Percentiles rank a stretch among this genome's conserved stretches.
Evolutionary conservation across 192 early-diverging fungal genomes (phyloP).

Genomic region (Funneliformis geosporum): DNA sequence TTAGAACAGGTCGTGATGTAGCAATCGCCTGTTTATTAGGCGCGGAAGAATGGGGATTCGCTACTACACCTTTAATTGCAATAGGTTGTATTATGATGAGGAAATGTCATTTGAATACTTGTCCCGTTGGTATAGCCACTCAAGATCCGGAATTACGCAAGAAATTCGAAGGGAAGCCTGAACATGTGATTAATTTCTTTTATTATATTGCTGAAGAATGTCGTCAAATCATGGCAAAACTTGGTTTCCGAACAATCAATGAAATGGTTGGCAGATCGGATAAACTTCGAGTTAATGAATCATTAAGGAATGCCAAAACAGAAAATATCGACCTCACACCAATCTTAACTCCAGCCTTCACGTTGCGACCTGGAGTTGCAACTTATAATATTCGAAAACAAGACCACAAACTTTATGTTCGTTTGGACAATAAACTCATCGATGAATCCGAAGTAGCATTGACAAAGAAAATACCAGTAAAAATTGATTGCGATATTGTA

Average conservation of each 20-base stretch:
- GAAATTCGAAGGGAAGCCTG: constrained; percentile 94
- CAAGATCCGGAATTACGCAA: constrained; percentile 92
- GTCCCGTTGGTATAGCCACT: constrained; percentile 96
- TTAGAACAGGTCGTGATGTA: constrained; percentile 96
- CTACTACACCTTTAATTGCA: constrained; percentile 96
- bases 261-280: constrained; percentile 97
- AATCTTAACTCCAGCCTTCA: constrained; percentile 86
- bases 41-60: constrained; percentile 99
- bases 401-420: constrained; percentile 83
- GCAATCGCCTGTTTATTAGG: constrained; percentile 97
- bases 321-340: constrained; percentile 80
- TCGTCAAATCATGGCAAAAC: constrained; percentile 89
- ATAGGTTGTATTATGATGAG: constrained; percentile 97
- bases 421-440: constrained; percentile 87
- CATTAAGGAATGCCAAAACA: constrained; percentile 80
- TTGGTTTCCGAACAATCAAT: constrained; percentile 90
- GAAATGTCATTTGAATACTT: constrained; percentile 90
- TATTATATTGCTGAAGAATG: constrained; percentile 94
- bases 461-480: constrained; percentile 54
- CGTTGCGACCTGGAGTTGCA: constrained; percentile 84
- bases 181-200: constrained; percentile 99
- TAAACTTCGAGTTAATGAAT: constrained; percentile 75
- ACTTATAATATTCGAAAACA: constrained; percentile 83
- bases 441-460: constrained; percentile 78
- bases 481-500: constrained; percentile 66